Conservation (phyloP, 1,284 basidiomycete species). For the Rhodotorula glutinis region DNA sequence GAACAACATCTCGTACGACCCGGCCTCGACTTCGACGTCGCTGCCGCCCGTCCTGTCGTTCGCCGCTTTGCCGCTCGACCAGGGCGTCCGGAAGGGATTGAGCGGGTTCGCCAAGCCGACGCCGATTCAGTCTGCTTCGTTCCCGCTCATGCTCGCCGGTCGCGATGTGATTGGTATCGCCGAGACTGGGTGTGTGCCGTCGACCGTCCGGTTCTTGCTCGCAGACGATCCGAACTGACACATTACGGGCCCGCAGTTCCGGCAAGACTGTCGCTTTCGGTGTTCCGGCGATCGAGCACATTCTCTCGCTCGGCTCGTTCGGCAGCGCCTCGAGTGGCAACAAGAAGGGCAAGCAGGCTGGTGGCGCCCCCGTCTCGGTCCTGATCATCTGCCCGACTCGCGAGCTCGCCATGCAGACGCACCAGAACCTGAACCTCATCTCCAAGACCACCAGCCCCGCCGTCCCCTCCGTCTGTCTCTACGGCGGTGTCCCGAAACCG, state of each 20-base stretch:
- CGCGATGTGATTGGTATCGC: conserved; percentile 83
- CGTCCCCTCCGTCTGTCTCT: conserved; percentile 79
- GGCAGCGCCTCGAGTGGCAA: conserved; percentile 19
- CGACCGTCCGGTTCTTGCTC: conserved; percentile 46
- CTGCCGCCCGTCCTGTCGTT: conserved; percentile 76
- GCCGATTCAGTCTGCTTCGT: conserved; percentile 92
- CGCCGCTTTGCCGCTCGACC: conserved; percentile 64
- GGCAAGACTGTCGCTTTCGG: conserved; percentile 98
- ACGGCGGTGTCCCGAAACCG: conserved; percentile 86
- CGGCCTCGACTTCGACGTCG: conserved; percentile 53
- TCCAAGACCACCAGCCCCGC: conserved; percentile 64
- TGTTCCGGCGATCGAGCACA: conserved; percentile 74
- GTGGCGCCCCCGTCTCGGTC: conserved; percentile 58
- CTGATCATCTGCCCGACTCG: conserved; percentile 90
- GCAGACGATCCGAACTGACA: conserved; percentile 3
- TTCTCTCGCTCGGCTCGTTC: conserved; percentile 53
- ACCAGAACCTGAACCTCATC: conserved; percentile 74
- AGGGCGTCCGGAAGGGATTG: conserved; percentile 63
- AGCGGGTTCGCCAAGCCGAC: conserved; percentile 79
- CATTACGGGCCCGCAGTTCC: conserved; percentile 37
- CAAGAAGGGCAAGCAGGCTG: conserved; percentile 45
- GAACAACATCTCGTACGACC: conserved; percentile 68
- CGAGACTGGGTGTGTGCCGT: conserved; percentile 72
- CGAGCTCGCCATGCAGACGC: conserved; percentile 91
- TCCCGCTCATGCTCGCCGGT: conserved; percentile 46